phyloP scores from a whole-genome alignment of 208 protist species.

The Acanthamoeba lenticulata region DNA sequence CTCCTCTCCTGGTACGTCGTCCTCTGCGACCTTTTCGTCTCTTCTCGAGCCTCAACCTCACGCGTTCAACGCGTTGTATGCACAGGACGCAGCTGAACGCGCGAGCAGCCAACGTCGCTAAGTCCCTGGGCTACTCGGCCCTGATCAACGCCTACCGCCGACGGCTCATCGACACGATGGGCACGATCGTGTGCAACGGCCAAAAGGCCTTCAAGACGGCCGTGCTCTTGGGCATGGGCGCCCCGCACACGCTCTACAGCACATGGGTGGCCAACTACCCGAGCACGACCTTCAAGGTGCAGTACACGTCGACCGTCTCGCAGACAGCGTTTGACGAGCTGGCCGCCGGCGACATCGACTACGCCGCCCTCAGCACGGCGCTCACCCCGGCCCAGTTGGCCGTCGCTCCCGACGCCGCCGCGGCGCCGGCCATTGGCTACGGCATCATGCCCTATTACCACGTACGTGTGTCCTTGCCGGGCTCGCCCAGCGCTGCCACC shows the following conservation, averaged over 20 bases:
- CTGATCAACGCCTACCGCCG: neutral
- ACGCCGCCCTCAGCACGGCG: neutral
- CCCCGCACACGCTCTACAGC: neutral
- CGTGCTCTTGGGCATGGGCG: slow-evolving; percentile 20
- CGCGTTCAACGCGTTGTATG: neutral
- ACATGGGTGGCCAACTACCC: slow-evolving; percentile 12
- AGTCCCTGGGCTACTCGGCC: neutral
- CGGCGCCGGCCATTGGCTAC: neutral
- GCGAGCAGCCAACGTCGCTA: neutral
- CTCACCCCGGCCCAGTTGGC: neutral
- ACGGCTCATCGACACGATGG: slow-evolving; percentile 15
- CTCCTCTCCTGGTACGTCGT: neutral
- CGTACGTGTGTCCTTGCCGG: neutral
- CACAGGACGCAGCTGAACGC: slow-evolving; percentile 42
- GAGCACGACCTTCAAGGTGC: slow-evolving; percentile 6
- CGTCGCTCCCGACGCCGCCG: neutral
- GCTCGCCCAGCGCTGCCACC: neutral
- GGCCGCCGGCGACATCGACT: slow-evolving; percentile 5
- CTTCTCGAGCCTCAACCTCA: neutral
- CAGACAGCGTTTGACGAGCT: neutral
- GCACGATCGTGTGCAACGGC: slow-evolving; percentile 24
- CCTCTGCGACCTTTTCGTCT: neutral
- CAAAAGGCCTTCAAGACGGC: slow-evolving; percentile 13
- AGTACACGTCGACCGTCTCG: neutral
- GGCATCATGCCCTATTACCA: neutral